Base-by-base conservation (phyloP, 208 protist species). In the Leishmania major region DNA sequence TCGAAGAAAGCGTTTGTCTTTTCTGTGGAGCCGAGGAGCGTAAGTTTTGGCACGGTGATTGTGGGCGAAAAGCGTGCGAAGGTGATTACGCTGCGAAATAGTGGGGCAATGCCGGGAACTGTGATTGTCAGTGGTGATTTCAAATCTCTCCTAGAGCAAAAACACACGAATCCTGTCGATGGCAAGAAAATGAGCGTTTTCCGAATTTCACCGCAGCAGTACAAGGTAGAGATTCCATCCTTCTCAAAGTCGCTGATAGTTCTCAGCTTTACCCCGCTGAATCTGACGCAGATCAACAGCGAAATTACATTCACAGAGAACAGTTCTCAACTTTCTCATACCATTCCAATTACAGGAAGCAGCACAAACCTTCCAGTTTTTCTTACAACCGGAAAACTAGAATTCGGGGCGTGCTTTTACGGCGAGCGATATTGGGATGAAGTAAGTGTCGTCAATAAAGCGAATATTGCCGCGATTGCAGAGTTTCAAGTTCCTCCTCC, bases 321-420 rank as follows among this genome's bases (percentile, higher is more conserved):
- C n/a, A 87, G 77, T 8, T 47, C 53, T 31, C 43, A 72, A 13
- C 51, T 67, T 11, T 55, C 76, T 35, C 77, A 87, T 70, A 84
- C 75, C 25, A 84, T 96, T 51, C 28, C 76, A 37, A 85, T 97
- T 25, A 84, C 67, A 31, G 94, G 90, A 1, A 75, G 40, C 47
- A 87, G 88, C 49, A 92, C 92, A 0, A 87, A 89, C 31, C 83
- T 95, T 62, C 95, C 95, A 19, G 94, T 98, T 49, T 93, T 90
- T 81, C 84, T 98, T 17, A 87, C 88, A 13, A 90, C 80, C 7
- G 57, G 71, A 1, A 89, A 91, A 66, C 57, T 98, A 35, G 84
- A 96, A 69, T 95, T 97, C 72, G 77, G 85, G 7, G 95, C 92
- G 75, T 98, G 95, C 77, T 94, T 94, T 84, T 95, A 91, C 76